A percentile compares a stretch with the other conserved stretches of the same genome.
Conservation (phyloP, 352 stramenopile genomes). For the Pythium angustatum region DNA sequence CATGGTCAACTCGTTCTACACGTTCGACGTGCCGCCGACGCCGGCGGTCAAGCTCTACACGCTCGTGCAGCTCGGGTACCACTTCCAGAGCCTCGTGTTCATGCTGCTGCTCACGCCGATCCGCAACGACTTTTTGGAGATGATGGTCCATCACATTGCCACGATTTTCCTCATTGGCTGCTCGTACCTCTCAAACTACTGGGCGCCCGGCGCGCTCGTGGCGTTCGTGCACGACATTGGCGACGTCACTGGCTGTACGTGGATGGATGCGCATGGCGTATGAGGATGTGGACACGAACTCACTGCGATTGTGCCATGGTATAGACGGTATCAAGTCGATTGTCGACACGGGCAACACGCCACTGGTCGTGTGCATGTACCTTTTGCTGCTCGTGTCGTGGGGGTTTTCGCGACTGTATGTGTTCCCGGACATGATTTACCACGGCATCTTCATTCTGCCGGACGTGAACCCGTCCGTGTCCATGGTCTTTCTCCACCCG, state of each 20-base stretch:
- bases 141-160: constrained; percentile 56
- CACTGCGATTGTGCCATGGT: not conserved
- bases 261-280: no score
- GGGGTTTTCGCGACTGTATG: constrained; percentile 40
- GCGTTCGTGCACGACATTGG: constrained; percentile 58
- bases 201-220: constrained; percentile 43
- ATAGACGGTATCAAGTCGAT: constrained; percentile 64
- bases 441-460: constrained; percentile 31
- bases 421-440: constrained; percentile 47
- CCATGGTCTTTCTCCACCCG: constrained; percentile 35
- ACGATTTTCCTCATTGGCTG: constrained; percentile 61
- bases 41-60: constrained; percentile 45
- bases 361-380: constrained; percentile 38
- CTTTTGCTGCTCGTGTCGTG: constrained; percentile 38
- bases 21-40: constrained; percentile 36
- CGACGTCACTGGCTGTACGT: constrained; percentile 59
- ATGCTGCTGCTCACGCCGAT: constrained; percentile 61
- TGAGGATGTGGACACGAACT: no score
- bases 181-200: constrained; percentile 60
- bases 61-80: constrained; percentile 57
- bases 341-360: constrained; percentile 50
- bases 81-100: constrained; percentile 56
- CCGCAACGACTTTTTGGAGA: constrained; percentile 64
- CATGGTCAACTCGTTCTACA: constrained; percentile 35
- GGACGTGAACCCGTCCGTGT: constrained; percentile 32